phyloP scores from a whole-genome alignment of 106 monocot genomes.

The Platanthera zijinensis region DNA sequence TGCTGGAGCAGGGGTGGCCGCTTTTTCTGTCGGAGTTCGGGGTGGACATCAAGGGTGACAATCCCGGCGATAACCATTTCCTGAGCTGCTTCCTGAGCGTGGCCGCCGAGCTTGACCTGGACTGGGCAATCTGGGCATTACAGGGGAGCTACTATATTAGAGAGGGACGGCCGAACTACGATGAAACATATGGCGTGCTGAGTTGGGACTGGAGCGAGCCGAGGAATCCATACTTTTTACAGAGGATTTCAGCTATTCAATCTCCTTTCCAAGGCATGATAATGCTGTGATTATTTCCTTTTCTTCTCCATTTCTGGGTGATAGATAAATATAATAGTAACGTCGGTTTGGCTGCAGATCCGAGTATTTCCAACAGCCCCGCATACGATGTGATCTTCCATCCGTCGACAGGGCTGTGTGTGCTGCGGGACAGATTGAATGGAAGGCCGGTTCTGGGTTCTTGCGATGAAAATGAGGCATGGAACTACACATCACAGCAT shows the following conservation, averaged over 20 bases:
- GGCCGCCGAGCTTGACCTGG: conserved; percentile 64
- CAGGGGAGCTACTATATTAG: conserved; percentile 79
- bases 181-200: conserved; percentile 59
- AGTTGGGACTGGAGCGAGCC: conserved; percentile 41
- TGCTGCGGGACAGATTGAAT: conserved; percentile 1
- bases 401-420: conserved; percentile 37
- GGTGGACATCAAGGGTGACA: conserved; percentile 32
- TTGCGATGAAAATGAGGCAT: conserved; percentile 28
- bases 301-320: neutral
- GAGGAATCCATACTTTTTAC: conserved; percentile 31
- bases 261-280: conserved; percentile 38
- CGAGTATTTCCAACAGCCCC: conserved; percentile 7
- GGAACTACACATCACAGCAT: conserved; percentile 25
- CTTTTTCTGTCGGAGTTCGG: conserved; percentile 72
- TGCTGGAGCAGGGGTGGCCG: conserved; percentile 56
- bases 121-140: conserved; percentile 81
- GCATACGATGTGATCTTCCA: conserved; percentile 37
- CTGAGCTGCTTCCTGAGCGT: conserved; percentile 47
- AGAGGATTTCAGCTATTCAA: conserved; percentile 45
- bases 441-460: conserved; percentile 14
- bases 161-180: conserved; percentile 31
- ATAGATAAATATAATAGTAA: neutral
- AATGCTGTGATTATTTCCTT: neutral
- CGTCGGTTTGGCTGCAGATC: conserved; percentile 18
- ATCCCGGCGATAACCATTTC: conserved; percentile 41